phyloP scores from a whole-genome alignment of 2,329 filamentous ascomycete species.

The Aureobasidium sp. region DNA sequence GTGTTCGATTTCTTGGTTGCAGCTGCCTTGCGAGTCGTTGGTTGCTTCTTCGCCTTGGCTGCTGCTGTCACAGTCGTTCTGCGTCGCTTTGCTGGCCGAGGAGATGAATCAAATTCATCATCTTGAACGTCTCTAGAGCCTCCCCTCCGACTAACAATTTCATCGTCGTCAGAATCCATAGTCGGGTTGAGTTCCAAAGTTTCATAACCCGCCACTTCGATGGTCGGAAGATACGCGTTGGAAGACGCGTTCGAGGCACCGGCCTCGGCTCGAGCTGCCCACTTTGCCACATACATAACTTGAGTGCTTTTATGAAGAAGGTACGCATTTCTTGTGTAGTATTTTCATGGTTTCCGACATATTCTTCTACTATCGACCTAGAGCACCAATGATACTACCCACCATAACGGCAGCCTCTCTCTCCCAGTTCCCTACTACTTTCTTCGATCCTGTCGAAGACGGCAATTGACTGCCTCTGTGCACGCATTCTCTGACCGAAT shows the following conservation, averaged over 20 bases:
- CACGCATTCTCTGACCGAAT: slow-evolving; percentile 78
- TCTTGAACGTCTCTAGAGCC: background rate
- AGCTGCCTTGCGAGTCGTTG: slow-evolving; percentile 4
- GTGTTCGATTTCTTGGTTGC: slow-evolving; percentile 4
- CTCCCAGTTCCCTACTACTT: slow-evolving; percentile 60
- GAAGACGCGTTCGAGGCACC: slow-evolving; percentile 12
- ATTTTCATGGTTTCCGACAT: background rate
- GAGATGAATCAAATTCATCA: slow-evolving; percentile 26
- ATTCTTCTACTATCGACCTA: slow-evolving; percentile 26
- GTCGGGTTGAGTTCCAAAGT: background rate
- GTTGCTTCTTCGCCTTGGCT: slow-evolving; percentile 20
- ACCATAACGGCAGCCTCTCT: slow-evolving; percentile 94
- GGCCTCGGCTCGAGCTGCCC: background rate
- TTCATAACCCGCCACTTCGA: slow-evolving; percentile 1
- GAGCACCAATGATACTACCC: slow-evolving; percentile 63
- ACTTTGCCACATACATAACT: background rate
- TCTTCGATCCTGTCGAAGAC: slow-evolving; percentile 34
- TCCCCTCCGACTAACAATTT: background rate
- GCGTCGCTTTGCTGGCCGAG: slow-evolving; percentile 28
- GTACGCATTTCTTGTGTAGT: background rate
- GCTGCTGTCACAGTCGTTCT: slow-evolving; percentile 15
- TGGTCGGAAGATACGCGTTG: background rate
- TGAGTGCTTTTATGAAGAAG: background rate
- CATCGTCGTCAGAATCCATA: background rate
- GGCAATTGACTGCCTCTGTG: slow-evolving; percentile 67